Evolutionary conservation across 768 basidiomycete genomes (phyloP), one percentile per base, ranked within the genome.

Genomic region (Tylopilus intermedius): DNA sequence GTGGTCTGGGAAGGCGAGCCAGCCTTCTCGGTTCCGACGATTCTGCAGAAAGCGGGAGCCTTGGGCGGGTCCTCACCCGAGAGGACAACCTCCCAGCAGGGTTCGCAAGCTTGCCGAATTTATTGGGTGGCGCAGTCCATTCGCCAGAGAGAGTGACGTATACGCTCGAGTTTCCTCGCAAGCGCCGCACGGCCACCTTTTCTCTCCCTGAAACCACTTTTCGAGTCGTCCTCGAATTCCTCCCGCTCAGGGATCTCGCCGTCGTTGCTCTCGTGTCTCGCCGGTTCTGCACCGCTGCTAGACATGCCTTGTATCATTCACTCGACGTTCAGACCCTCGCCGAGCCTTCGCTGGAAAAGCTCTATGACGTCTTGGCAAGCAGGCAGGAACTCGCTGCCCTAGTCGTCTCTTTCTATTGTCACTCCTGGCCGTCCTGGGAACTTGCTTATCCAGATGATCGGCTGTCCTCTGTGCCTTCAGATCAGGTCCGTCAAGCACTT

Each of bases 1-100:
- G 67, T 18, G 67, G 67, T 29, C 37, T 68, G 15, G 67, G 67
- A 29, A 57, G 68, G 44, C 63, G 69, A 3, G 67, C 67, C 2
- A 68, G 67, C 39, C 45, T 62, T 15, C 37, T 69, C 24, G 61
- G 47, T 43, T 63, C 65, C 33, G 21, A 13, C 8, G 47, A 49
- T 35, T 60, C 64, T 4, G 2, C 43, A 2, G 52, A 49, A 42
- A 56, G 45, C 24, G 60, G 58, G 13, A 48, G 47, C 32, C 47
- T 33, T 10, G 51, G 27, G 38, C 35, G 22, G 29, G 48, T 10
- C 32, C 24, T 15, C 11, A 40, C 29, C 26, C 26, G 18, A 8
- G 53, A 21, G 32, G 33, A 45, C 29, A 26, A 18, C 29, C 45
- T 22, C 7, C 51, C 58, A 7, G 26, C 45, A 11, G 49, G 49